phyloP scores from a whole-genome alignment of 208 protist genomes.

The Porcisia hertigi region DNA sequence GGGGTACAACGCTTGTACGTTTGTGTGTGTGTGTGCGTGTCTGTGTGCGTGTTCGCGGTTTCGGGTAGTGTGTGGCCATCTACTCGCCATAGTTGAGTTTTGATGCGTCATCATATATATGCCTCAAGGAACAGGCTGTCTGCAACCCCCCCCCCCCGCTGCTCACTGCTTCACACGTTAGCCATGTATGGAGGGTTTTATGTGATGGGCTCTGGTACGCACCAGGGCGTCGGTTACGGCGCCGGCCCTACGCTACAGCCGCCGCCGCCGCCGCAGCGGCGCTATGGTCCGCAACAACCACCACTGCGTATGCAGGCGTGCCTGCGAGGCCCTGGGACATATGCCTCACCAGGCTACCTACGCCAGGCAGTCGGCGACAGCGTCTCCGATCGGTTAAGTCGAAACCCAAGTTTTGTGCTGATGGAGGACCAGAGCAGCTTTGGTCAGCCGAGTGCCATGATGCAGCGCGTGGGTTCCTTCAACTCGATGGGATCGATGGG shows the following conservation, averaged over 20 bases:
- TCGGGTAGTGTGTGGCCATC: background rate
- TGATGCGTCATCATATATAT: background rate
- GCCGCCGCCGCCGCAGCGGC: constrained; percentile 15
- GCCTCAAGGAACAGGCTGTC: background rate
- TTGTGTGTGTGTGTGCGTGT: background rate
- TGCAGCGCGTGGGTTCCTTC: constrained; percentile 18
- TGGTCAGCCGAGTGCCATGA: constrained; percentile 2
- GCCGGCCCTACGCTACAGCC: constrained; percentile 20
- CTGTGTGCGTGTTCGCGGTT: background rate
- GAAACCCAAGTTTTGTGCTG: constrained; percentile 29
- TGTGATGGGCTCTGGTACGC: constrained; percentile 30
- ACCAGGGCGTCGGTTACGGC: constrained; percentile 13
- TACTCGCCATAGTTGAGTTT: background rate
- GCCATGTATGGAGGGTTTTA: constrained; percentile 35
- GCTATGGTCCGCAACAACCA: background rate
- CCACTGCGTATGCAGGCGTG: background rate
- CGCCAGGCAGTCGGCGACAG: background rate
- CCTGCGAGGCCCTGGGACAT: background rate
- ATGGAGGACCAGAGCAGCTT: constrained; percentile 29
- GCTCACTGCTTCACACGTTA: background rate
- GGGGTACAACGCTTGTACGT: background rate
- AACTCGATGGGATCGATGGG: constrained; percentile 8
- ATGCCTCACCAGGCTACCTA: background rate
- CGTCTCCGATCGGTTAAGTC: background rate
- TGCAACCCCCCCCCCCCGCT: background rate